Base-by-base conservation (phyloP, 805 yeast species). In the Yamadazyma takamatsuzukensis region DNA sequence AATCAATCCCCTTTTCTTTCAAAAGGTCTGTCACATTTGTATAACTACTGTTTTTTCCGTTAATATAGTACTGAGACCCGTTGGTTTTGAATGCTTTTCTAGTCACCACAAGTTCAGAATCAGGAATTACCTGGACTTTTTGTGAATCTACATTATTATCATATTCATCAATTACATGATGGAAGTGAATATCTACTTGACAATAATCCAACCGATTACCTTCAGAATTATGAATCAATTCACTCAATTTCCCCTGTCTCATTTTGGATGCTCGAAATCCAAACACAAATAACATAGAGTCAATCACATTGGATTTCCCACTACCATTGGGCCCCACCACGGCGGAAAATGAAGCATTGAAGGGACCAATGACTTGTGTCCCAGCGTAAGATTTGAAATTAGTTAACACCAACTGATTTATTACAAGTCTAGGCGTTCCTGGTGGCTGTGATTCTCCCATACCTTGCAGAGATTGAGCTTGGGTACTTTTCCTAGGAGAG, bases 241-340 rank as follows among this genome's bases (percentile, higher is more conserved):
- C 96, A 2, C 93, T 79, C n/a, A 93, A 59, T 52, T 88, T 90
- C 1, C 90, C 84, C 47, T 93, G 99, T 51, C 99, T 80, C 96
- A 93, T 88, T 55, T 94, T 93, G 53, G 79, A 78, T 0, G 98
- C 97, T 37, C 97, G 70, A 61, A 93, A 93, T 0, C 99, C 99
- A 64, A 93, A 93, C 2, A 94, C 98, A 57, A 93, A 93, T 21
- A 94, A 72, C 70, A 93, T 78, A 4, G 97, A 87, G 56, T 94
- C 98, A 56, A 93, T 93, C 43, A 93, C 97, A 52, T 94, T 93
- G 11, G 97, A 89, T 59, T 93, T 93, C 2, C 99, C 99, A 9
- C 96, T 83, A 6, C 99, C 99, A 56, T 93, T 93, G 4, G 98
- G 98, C 0, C 99, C 99, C 10, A 93, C 97, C 8, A 93, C 95